Percentiles rank a stretch among this genome's conserved stretches.
Conservation (phyloP, 805 yeast genomes). For the Candida cerambycidarum region DNA sequence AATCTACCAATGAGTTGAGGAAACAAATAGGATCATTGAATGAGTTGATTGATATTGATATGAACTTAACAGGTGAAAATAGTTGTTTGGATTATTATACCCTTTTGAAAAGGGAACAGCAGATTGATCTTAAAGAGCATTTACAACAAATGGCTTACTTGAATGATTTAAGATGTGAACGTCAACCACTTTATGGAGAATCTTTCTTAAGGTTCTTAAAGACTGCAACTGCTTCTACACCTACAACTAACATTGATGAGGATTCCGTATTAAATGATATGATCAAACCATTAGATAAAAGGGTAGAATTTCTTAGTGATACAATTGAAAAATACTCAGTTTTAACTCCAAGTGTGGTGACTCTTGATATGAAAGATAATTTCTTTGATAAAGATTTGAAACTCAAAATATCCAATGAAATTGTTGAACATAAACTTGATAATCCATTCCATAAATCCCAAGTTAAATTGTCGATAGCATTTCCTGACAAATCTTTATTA, state of each 20-base stretch:
- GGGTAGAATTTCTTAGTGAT: conserved; percentile 42
- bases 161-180: conserved; percentile 63
- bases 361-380: conserved; percentile 64
- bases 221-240: conserved; percentile 9
- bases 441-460: conserved; percentile 76
- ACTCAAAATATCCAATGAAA: conserved; percentile 27
- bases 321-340: conserved; percentile 75
- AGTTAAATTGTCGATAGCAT: conserved; percentile 84
- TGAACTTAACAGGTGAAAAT: conserved; percentile 16
- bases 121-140: conserved; percentile 50
- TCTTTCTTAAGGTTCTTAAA: conserved; percentile 49
- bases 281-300: conserved; percentile 23
- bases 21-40: conserved; percentile 46
- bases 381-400: conserved; percentile 43
- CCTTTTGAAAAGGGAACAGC: conserved; percentile 51
- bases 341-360: conserved; percentile 83
- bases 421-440: conserved; percentile 42
- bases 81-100: conserved; percentile 60
- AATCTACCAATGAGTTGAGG: conserved; percentile 47
- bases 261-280: conserved; percentile 21
- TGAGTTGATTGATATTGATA: conserved; percentile 24
- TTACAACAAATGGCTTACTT: conserved; percentile 59
- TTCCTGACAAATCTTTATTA: conserved; percentile 89
- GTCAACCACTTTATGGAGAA: conserved; percentile 66
- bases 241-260: background rate